phyloP scores from a whole-genome alignment of 768 basidiomycete genomes.

The Tricholoma furcatifolium region DNA sequence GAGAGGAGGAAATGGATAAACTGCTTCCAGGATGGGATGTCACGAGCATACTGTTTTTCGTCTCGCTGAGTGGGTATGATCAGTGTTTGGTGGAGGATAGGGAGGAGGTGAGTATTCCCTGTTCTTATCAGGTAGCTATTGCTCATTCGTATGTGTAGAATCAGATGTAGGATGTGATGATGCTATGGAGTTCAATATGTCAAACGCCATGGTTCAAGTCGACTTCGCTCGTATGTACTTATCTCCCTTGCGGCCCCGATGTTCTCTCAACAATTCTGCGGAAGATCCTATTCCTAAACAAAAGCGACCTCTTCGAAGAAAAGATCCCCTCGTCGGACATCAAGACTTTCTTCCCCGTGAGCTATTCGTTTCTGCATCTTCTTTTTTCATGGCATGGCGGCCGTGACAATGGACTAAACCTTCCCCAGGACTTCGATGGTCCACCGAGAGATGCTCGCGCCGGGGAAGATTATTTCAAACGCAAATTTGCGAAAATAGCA shows the following conservation, averaged over 20 bases:
- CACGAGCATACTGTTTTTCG: conserved; percentile 88
- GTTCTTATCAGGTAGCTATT: neutral
- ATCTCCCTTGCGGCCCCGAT: too few relatives aligned
- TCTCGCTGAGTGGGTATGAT: conserved; percentile 91
- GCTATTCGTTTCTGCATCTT: conserved; percentile 13
- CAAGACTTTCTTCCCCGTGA: conserved; percentile 83
- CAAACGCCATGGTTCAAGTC: conserved; percentile 97
- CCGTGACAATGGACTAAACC: neutral
- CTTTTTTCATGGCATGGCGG: neutral
- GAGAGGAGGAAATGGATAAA: conserved; percentile 94
- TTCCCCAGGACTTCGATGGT: conserved; percentile 79
- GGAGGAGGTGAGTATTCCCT: conserved; percentile 61
- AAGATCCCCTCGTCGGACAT: conserved; percentile 84
- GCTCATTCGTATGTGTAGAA: conserved; percentile 48
- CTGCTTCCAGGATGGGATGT: conserved; percentile 96
- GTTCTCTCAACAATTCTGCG: neutral
- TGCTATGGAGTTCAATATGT: conserved; percentile 98
- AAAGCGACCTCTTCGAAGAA: conserved; percentile 88
- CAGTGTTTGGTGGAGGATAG: conserved; percentile 92
- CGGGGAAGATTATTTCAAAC: conserved; percentile 89
- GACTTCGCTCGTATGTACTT: conserved; percentile 71
- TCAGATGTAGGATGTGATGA: conserved; percentile 98
- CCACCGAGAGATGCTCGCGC: conserved; percentile 67
- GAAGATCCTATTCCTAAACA: conserved; percentile 93
- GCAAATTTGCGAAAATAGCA: conserved; percentile 76